Conservation (phyloP, 352 stramenopile genomes). For the Globisporangium camurandrum region DNA sequence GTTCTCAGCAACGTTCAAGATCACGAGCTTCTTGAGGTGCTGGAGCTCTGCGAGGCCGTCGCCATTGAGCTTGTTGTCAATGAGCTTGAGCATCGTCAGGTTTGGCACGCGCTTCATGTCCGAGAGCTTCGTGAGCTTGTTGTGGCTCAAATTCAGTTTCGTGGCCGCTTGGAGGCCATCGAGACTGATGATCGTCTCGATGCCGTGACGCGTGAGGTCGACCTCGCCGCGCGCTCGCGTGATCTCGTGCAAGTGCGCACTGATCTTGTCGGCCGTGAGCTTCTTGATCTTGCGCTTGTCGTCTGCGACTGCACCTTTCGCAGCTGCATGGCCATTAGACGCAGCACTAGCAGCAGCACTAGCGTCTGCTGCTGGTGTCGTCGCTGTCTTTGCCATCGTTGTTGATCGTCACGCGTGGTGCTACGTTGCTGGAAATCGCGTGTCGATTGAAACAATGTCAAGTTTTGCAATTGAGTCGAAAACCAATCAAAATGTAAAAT, state of each 20-base stretch:
- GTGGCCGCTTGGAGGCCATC: slow-evolving; percentile 50
- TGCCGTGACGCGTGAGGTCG: slow-evolving; percentile 61
- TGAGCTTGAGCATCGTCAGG: slow-evolving; percentile 77
- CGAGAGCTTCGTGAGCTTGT: slow-evolving; percentile 79
- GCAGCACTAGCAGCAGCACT: neutral
- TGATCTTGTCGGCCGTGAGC: slow-evolving; percentile 75
- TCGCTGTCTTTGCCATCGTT: neutral
- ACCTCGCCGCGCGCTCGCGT: slow-evolving; percentile 38
- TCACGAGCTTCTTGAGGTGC: slow-evolving; percentile 74
- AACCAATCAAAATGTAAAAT: neutral
- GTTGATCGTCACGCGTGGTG: too few species aligned
- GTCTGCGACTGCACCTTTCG: slow-evolving; percentile 2
- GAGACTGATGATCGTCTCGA: slow-evolving; percentile 73
- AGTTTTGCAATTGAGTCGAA: neutral
- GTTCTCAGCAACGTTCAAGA: slow-evolving; percentile 73
- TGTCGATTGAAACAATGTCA: neutral
- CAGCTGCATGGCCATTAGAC: too few species aligned
- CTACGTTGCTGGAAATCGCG: too few species aligned
- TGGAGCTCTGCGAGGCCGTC: slow-evolving; percentile 64
- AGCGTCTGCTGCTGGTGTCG: neutral
- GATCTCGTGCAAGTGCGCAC: slow-evolving; percentile 40
- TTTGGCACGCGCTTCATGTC: slow-evolving; percentile 50
- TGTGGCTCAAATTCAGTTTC: slow-evolving; percentile 79
- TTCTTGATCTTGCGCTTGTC: slow-evolving; percentile 82
- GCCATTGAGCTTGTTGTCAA: slow-evolving; percentile 66